Conservation (phyloP, 176 grass and related monocot species). For the Cenchrus fungigraminus region DNA sequence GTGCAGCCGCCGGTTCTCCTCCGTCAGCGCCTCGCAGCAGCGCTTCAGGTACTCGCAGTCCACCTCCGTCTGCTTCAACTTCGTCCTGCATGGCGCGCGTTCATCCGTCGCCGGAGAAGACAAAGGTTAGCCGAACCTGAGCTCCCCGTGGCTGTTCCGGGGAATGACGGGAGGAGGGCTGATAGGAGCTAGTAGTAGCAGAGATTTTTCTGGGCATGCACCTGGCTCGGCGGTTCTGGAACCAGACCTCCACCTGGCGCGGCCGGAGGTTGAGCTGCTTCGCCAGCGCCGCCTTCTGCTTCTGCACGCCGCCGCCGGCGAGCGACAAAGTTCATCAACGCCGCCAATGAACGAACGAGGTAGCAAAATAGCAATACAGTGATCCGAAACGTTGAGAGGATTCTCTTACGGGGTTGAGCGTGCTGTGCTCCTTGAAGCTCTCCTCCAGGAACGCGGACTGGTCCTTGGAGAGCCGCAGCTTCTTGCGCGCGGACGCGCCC, state of each 20-base stretch:
- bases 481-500: conserved; percentile 64
- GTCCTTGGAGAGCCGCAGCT: conserved; percentile 69
- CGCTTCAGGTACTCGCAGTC: conserved; percentile 89
- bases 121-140: background rate
- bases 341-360: background rate
- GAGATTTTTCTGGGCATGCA: background rate
- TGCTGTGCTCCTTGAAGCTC: conserved; percentile 75
- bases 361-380: background rate
- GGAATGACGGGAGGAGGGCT: too few relatives aligned
- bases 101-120: conserved; percentile 9
- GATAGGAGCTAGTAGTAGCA: background rate
- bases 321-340: background rate
- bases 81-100: conserved; percentile 55
- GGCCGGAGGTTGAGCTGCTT: conserved; percentile 69
- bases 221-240: conserved; percentile 79
- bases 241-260: conserved; percentile 82
- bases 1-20: conserved; percentile 89
- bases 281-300: conserved; percentile 66
- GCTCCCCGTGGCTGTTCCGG: background rate
- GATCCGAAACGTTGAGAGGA: background rate
- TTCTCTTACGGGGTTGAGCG: conserved; percentile 64
- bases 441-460: conserved; percentile 69
- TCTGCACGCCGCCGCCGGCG: conserved; percentile 37
- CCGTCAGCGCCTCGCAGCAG: conserved; percentile 82
- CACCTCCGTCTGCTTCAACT: conserved; percentile 92